Conservation (phyloP, 2,329 filamentous ascomycete genomes). For the Colletotrichum sojae region DNA sequence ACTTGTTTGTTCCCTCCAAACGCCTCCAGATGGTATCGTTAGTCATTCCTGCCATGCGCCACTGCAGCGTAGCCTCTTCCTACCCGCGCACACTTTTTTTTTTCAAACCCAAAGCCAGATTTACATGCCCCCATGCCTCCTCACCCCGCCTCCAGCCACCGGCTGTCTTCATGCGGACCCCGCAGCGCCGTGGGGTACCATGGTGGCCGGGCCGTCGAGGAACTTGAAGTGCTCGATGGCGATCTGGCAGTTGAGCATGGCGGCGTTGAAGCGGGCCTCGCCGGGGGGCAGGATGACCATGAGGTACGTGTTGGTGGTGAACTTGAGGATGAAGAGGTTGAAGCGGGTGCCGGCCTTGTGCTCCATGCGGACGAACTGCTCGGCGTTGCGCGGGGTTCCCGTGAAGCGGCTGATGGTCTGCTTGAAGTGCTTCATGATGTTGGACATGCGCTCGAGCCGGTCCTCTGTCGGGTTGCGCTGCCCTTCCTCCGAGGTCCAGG, state of each 20-base stretch:
- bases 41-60: slow-evolving; percentile 38
- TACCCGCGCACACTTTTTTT: neutral
- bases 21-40: slow-evolving; percentile 41
- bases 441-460: slow-evolving; percentile 92
- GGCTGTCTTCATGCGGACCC: slow-evolving; percentile 6
- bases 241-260: slow-evolving; percentile 90
- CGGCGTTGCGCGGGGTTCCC: slow-evolving; percentile 83
- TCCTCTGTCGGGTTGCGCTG: slow-evolving; percentile 89
- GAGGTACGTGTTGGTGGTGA: slow-evolving; percentile 98
- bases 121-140: neutral
- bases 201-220: slow-evolving; percentile 65
- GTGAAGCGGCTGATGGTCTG: slow-evolving; percentile 84
- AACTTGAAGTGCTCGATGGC: slow-evolving; percentile 86
- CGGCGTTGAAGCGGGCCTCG: slow-evolving; percentile 91
- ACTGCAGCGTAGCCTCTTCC: slow-evolving; percentile 5
- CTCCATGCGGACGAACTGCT: slow-evolving; percentile 86
- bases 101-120: slow-evolving; percentile 5
- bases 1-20: slow-evolving; percentile 9
- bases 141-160: neutral
- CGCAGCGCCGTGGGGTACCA: slow-evolving; percentile 36
- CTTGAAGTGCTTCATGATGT: slow-evolving; percentile 99
- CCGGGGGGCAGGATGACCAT: slow-evolving; percentile 92
- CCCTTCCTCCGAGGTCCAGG: slow-evolving; percentile 84
- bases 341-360: slow-evolving; percentile 84
- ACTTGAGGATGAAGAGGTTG: slow-evolving; percentile 94